A percentile compares a stretch with the other conserved stretches of the same genome.
These are phyloP conservation scores for Colletotrichum graminicola DNA, from an alignment of 2,329 filamentous ascomycete species.

Conservation along the genomic window DNA sequence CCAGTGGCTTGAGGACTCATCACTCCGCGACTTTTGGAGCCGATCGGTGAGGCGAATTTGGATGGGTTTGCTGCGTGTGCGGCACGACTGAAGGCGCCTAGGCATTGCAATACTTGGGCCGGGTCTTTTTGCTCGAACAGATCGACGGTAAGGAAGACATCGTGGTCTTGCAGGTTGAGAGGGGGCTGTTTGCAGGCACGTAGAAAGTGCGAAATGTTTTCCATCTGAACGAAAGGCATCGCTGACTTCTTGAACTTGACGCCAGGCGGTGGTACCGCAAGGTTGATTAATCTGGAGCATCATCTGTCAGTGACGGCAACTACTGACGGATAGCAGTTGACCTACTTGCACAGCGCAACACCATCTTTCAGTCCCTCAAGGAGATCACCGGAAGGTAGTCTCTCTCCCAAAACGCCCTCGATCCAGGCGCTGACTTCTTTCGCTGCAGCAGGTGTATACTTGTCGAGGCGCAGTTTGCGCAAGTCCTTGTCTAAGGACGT, in stretches of 20 bases:
- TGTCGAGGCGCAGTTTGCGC: slow-evolving; percentile 90
- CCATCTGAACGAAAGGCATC: slow-evolving; percentile 99
- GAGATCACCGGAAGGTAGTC: slow-evolving; percentile 79
- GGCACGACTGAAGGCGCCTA: slow-evolving; percentile 90
- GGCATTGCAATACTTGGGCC: slow-evolving; percentile 92
- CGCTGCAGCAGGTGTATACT: slow-evolving; percentile 91
- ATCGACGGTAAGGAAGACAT: slow-evolving; percentile 97
- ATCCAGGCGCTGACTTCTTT: slow-evolving; percentile 90
- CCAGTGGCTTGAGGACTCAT: slow-evolving; percentile 78
- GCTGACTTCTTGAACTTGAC: slow-evolving; percentile 91
- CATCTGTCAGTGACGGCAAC: slow-evolving; percentile 44
- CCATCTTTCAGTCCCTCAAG: slow-evolving; percentile 91
- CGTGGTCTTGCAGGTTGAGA: slow-evolving; percentile 89
- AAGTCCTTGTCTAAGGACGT: slow-evolving; percentile 95
- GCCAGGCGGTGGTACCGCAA: slow-evolving; percentile 79
- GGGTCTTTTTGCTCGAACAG: slow-evolving; percentile 96
- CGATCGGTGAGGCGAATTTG: slow-evolving; percentile 81
- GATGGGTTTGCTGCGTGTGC: slow-evolving; percentile 81
- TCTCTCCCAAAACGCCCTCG: slow-evolving; percentile 81
- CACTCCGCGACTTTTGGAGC: slow-evolving; percentile 70
- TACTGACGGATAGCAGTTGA: slow-evolving; percentile 21
- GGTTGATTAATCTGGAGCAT: slow-evolving; percentile 78
- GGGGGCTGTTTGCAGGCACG: slow-evolving; percentile 87
- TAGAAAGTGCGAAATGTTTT: slow-evolving; percentile 98
- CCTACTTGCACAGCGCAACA: slow-evolving; percentile 90